Percentiles rank a stretch among this genome's conserved stretches.
Conservation (phyloP, 176 grass and related monocot species). For the Panicum miliaceum region DNA sequence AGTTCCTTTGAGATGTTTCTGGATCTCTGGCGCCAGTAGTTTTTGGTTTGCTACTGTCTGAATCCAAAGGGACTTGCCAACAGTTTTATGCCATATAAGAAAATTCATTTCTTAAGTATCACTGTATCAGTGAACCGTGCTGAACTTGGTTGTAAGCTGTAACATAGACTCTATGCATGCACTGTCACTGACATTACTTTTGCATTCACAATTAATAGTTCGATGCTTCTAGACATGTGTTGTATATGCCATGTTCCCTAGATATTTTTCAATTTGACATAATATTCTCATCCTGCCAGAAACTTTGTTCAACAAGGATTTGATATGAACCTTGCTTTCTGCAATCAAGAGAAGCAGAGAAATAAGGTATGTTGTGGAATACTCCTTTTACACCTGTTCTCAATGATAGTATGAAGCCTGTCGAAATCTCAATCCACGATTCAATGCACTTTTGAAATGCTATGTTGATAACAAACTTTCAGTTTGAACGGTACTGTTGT, state of each 20-base stretch:
- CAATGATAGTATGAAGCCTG: conserved; percentile 11
- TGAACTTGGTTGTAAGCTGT: background rate
- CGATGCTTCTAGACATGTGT: background rate
- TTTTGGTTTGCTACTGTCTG: background rate
- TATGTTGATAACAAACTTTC: conserved; percentile 24
- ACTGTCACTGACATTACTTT: background rate
- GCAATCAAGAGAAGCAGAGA: conserved; percentile 94
- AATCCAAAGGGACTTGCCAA: conserved; percentile 6
- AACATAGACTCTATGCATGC: background rate
- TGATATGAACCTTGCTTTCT: conserved; percentile 95
- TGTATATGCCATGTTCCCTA: conserved; percentile 29
- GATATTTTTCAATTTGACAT: conserved; percentile 34
- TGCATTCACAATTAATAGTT: conserved; percentile 21
- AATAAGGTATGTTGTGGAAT: conserved; percentile 63
- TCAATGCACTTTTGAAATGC: background rate
- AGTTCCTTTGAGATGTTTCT: conserved; percentile 13
- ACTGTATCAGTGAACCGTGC: conserved; percentile 13
- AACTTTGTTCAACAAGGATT: conserved; percentile 91
- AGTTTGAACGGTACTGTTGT: background rate
- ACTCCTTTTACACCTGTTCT: background rate
- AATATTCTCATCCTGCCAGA: conserved; percentile 54
- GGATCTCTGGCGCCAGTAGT: background rate
- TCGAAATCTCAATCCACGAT: conserved; percentile 23
- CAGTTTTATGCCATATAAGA: conserved; percentile 28
- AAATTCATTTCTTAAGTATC: conserved; percentile 5